Evolutionary conservation across 371 early-diverging fungal species (phyloP), one percentile per base, ranked within the genome.

Genomic region (Choanephora cucurbitarum): DNA sequence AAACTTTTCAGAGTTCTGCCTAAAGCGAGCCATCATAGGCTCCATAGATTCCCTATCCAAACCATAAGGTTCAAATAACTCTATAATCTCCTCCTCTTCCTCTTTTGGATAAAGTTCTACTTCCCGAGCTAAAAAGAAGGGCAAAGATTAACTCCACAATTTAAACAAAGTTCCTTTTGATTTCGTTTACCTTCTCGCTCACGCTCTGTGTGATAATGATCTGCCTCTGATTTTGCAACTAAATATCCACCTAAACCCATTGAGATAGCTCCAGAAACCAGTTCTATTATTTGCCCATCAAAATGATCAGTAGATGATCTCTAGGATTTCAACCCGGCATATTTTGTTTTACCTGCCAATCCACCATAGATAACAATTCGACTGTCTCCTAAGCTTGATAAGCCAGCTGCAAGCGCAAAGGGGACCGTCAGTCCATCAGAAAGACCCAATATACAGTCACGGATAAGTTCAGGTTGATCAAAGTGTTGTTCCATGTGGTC

Each of bases 391-490:
- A 86, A 64, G 33, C 83, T 75, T 5, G 85, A 76, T 21, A 90
- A 72, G 19, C 88, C 90, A 17, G 90, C 90, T 23, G 88, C 86
- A 33, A 90, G 69, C 8, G 90, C 90, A 70, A 90, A 90, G 2
- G 90, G 90, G 6, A 88, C 90, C 0, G 88, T 90, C 33, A 90
- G 66, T 0, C 90, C 90, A 60, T 88, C 90, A 4, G 88, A 83
- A 21, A 90, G 64, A 9, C 87, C 89, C 15, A 86, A 62, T 48
- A 88, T 82, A 41, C 82, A 73, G 64, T 89, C 87, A 8, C 86
- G 74, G 19, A 89, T 70, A n/a, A 88, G 60, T 44, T 88, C 87
- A 0, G 88, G 85, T 17, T 81, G 72, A 18, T 71, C 73, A 61
- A 85, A 85, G 54, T 89, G 90, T 14, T 83, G 78, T 64, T 88